These are phyloP conservation scores for Cornus controversa DNA, from an alignment of 148 eudicot species.

Conservation along the genomic window DNA sequence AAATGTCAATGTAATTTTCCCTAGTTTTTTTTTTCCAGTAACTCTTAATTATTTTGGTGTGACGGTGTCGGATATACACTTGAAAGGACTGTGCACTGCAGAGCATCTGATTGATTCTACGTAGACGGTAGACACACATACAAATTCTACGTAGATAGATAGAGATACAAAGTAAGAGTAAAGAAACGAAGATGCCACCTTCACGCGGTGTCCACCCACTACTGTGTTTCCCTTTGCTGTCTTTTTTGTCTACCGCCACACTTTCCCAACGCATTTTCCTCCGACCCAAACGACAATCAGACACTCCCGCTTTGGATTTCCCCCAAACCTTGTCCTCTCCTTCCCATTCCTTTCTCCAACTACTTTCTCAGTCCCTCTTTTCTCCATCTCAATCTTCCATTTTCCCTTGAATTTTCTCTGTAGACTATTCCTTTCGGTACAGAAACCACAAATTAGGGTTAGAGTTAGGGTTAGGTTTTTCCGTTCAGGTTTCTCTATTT, in stretches of 20 bases:
- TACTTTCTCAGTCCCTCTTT: not conserved
- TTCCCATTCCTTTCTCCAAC: slow-evolving; percentile 2
- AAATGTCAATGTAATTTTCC: too few relatives aligned
- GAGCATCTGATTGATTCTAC: too few relatives aligned
- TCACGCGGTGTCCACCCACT: not conserved
- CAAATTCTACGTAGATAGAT: too few relatives aligned
- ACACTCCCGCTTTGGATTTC: not conserved
- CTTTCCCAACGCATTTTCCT: slow-evolving; percentile 12
- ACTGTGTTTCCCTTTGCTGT: not conserved
- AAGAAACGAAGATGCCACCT: not conserved
- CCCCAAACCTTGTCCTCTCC: not conserved
- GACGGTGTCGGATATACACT: too few relatives aligned
- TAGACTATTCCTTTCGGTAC: not conserved
- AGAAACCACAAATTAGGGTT: slow-evolving; percentile 2
- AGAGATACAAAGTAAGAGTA: not conserved
- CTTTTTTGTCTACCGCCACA: slow-evolving; percentile 1
- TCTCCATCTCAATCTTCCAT: not conserved
- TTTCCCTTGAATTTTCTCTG: not conserved
- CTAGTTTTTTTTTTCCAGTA: too few relatives aligned
- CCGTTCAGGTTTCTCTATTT: too few relatives aligned
- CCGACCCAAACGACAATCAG: not conserved
- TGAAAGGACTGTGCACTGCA: too few relatives aligned
- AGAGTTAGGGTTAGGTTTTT: not conserved
- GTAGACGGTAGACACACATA: too few relatives aligned
- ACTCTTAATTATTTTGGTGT: too few relatives aligned